These are phyloP conservation scores for Rhododendron simsii DNA, from an alignment of 148 eudicot species.

Conservation along the genomic window DNA sequence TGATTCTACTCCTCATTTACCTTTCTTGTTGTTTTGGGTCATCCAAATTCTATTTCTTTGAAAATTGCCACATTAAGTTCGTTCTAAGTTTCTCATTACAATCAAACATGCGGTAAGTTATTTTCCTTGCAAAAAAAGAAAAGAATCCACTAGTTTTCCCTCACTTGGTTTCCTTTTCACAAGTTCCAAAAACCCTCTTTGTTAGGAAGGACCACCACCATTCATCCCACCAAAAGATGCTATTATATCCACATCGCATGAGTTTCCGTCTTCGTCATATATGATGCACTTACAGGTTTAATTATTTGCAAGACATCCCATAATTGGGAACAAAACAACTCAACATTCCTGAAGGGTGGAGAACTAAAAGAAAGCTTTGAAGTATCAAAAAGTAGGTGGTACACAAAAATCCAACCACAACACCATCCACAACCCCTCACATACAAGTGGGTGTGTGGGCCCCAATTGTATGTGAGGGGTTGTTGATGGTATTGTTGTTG, in stretches of 20 bases:
- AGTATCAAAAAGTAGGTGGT: too few relatives aligned
- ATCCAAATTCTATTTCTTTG: background rate
- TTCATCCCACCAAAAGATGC: background rate
- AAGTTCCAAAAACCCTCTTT: background rate
- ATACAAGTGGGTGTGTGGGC: too few relatives aligned
- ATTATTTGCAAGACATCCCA: background rate
- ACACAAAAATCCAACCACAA: too few relatives aligned
- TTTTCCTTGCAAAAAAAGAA: background rate
- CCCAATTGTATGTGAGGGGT: too few relatives aligned
- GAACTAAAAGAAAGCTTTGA: background rate
- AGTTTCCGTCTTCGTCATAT: background rate
- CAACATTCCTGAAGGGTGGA: background rate
- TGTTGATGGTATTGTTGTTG: too few relatives aligned
- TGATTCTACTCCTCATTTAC: background rate
- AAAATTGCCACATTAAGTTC: background rate
- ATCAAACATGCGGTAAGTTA: background rate
- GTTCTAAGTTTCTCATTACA: background rate
- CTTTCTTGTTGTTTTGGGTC: background rate
- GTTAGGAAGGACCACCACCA: background rate
- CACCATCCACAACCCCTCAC: too few relatives aligned
- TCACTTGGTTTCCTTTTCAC: background rate
- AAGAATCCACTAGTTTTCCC: background rate
- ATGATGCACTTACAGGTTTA: background rate
- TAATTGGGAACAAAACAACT: background rate
- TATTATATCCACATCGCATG: background rate